Evolutionary conservation across 768 basidiomycete genomes (phyloP).

Genomic region (Lanmaoa rubissima): DNA sequence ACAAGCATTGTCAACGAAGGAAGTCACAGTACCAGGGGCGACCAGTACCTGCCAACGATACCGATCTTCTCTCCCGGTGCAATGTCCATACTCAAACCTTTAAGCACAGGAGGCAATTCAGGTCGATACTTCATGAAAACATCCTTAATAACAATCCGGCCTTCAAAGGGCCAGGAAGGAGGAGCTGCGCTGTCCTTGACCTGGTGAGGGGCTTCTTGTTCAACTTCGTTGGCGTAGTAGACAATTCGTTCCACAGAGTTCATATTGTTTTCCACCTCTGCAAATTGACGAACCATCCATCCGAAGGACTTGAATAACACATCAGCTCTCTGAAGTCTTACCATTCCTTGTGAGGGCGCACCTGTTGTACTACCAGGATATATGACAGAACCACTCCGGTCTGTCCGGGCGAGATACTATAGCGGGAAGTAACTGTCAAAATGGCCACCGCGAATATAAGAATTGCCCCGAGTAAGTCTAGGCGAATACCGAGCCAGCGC

Average conservation of each 20-base stretch:
- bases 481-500: slow-evolving; percentile 85
- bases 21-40: slow-evolving; percentile 5
- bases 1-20: neutral
- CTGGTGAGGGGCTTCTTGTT: slow-evolving; percentile 77
- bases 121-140: slow-evolving; percentile 82
- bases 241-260: slow-evolving; percentile 85
- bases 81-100: slow-evolving; percentile 71
- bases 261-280: slow-evolving; percentile 93
- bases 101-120: slow-evolving; percentile 86
- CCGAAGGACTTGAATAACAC: slow-evolving; percentile 50
- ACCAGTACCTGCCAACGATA: slow-evolving; percentile 64
- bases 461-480: slow-evolving; percentile 78
- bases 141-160: slow-evolving; percentile 70
- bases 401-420: slow-evolving; percentile 73
- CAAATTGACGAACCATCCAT: slow-evolving; percentile 73
- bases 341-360: slow-evolving; percentile 28
- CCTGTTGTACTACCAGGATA: slow-evolving; percentile 76
- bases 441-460: slow-evolving; percentile 79
- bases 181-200: slow-evolving; percentile 59
- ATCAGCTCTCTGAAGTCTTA: neutral
- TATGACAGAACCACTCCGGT: slow-evolving; percentile 78
- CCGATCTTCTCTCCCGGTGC: slow-evolving; percentile 86
- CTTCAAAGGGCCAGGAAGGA: slow-evolving; percentile 70
- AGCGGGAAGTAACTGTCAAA: slow-evolving; percentile 71
- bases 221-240: slow-evolving; percentile 75